Percentiles rank a stretch among this genome's conserved stretches.
Evolutionary conservation across 179 eudicot genomes (phyloP).

Genomic region (Beta lomatogona): DNA sequence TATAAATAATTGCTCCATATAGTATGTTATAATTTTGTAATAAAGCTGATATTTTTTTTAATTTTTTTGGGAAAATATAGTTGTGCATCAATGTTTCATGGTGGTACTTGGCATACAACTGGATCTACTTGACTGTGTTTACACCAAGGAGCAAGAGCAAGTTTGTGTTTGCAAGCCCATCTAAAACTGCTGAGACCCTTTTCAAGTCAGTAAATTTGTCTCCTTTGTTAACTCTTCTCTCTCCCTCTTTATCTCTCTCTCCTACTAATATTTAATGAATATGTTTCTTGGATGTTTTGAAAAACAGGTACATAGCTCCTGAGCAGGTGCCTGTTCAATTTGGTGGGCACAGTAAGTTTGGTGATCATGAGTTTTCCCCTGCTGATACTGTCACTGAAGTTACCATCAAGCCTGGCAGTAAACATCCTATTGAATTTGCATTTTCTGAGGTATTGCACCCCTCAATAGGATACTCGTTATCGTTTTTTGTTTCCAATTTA

Average conservation of each 20-base stretch:
- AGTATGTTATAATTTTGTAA: neutral
- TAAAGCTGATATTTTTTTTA: neutral
- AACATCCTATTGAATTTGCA: constrained; percentile 62
- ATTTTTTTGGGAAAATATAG: constrained; percentile 31
- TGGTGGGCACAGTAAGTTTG: constrained; percentile 83
- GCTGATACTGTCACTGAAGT: constrained; percentile 65
- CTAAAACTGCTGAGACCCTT: constrained; percentile 65
- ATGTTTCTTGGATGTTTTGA: neutral
- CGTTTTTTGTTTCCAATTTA: neutral
- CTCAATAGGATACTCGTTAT: too few species aligned
- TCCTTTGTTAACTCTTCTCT: neutral
- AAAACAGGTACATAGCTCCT: constrained; percentile 70
- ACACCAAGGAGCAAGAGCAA: constrained; percentile 68
- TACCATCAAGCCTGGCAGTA: constrained; percentile 60
- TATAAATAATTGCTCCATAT: neutral
- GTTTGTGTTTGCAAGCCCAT: constrained; percentile 65
- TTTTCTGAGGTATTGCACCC: constrained; percentile 54
- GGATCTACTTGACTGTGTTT: constrained; percentile 54
- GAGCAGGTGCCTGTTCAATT: constrained; percentile 78
- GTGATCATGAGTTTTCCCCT: constrained; percentile 58
- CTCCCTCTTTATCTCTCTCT: neutral
- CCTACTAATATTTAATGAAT: neutral
- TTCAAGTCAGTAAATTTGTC: constrained; percentile 64
- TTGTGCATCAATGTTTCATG: constrained; percentile 74
- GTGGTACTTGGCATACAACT: constrained; percentile 69